Percentiles rank a stretch among this genome's conserved stretches.
Conservation (phyloP, 2,329 filamentous ascomycete species). For the Dothidotthia symphoricarpi region DNA sequence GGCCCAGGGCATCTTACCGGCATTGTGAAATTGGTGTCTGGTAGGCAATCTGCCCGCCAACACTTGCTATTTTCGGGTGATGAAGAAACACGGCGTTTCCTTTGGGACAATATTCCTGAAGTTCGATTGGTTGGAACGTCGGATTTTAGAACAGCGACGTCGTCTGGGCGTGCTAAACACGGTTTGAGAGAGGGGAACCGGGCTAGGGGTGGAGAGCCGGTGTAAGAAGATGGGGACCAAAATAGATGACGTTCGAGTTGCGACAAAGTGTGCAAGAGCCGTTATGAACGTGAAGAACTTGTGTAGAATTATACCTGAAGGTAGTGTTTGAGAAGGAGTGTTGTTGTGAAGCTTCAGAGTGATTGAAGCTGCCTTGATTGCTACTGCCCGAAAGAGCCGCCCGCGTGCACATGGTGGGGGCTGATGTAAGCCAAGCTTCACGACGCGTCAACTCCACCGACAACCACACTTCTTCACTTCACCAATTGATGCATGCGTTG, state of each 20-base stretch:
- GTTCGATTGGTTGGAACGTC: constrained; percentile 11
- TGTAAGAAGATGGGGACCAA: constrained; percentile 16
- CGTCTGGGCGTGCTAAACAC: constrained; percentile 12
- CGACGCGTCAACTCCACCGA: background rate
- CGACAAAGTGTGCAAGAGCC: background rate
- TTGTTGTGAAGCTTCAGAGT: background rate
- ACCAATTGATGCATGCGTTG: too few species aligned
- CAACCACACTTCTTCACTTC: too few species aligned
- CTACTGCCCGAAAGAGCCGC: background rate
- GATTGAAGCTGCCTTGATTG: background rate
- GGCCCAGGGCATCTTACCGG: constrained; percentile 25
- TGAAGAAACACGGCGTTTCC: constrained; percentile 5
- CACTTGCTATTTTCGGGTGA: constrained; percentile 13
- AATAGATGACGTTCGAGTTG: constrained; percentile 4
- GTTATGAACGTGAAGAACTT: background rate
- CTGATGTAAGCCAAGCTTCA: background rate
- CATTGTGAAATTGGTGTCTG: constrained; percentile 18
- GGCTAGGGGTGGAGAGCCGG: constrained; percentile 18
- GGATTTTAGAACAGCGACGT: constrained; percentile 3
- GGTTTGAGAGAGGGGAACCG: constrained; percentile 13
- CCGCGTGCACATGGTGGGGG: background rate
- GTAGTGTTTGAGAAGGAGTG: too few species aligned
- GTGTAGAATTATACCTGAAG: too few species aligned
- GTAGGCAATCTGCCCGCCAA: constrained; percentile 4
- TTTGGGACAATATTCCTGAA: background rate